phyloP scores from a whole-genome alignment of 441 rosid species.

The Aleurites moluccanus region DNA sequence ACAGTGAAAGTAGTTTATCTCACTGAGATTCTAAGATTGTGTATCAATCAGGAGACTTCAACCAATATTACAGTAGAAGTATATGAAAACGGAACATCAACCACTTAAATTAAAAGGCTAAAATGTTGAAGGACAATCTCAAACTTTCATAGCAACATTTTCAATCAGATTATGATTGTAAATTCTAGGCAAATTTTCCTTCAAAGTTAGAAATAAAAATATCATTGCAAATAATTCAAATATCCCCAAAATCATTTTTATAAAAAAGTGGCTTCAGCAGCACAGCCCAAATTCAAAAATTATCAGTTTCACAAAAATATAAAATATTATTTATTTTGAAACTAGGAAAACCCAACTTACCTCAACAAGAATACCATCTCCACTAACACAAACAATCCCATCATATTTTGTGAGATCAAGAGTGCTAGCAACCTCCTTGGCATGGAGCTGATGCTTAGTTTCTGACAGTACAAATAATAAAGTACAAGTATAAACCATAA shows the following conservation, averaged over 20 bases:
- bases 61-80: neutral
- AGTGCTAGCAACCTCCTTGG: constrained; percentile 61
- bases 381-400: constrained; percentile 93
- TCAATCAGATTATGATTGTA: neutral
- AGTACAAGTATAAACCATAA: neutral
- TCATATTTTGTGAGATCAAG: constrained; percentile 67
- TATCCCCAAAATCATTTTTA: neutral
- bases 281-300: neutral
- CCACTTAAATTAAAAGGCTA: neutral
- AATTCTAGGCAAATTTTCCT: neutral
- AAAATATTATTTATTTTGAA: neutral
- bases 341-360: constrained; percentile 39
- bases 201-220: neutral
- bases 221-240: neutral
- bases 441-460: constrained; percentile 74
- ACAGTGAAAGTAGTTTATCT: neutral
- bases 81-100: neutral
- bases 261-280: neutral
- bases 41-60: neutral
- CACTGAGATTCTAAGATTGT: neutral
- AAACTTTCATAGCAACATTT: neutral
- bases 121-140: constrained; percentile 1
- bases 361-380: constrained; percentile 93
- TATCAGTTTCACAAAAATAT: neutral
- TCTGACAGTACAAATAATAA: constrained; percentile 40